phyloP scores from a whole-genome alignment of 2,329 filamentous ascomycete species.

The Aureobasidium musti region DNA sequence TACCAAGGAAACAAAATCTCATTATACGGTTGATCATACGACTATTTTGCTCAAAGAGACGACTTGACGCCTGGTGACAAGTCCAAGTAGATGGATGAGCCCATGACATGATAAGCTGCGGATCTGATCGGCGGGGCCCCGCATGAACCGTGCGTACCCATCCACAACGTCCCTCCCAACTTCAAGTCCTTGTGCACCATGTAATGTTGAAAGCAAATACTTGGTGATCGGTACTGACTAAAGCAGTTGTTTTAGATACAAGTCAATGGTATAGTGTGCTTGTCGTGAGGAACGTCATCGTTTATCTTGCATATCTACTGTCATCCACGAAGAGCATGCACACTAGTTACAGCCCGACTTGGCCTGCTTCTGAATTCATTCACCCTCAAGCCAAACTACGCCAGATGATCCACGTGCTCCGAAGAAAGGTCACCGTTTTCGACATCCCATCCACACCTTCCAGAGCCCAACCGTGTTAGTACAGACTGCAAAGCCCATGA shows the following conservation, averaged over 20 bases:
- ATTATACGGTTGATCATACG: constrained; percentile 9
- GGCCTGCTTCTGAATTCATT: constrained; percentile 14
- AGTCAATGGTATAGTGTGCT: not conserved
- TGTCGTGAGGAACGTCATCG: constrained; percentile 15
- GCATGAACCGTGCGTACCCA: not conserved
- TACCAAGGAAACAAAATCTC: not conserved
- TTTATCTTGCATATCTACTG: constrained; percentile 19
- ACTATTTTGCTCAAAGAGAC: constrained; percentile 1
- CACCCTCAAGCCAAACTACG: not conserved
- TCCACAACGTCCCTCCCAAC: not conserved
- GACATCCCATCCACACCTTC: constrained; percentile 19
- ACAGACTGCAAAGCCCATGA: constrained; percentile 26
- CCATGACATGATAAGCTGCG: constrained; percentile 13
- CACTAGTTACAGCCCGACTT: not conserved
- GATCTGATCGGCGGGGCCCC: too few relatives aligned
- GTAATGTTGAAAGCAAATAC: too few relatives aligned
- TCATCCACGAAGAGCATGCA: not conserved
- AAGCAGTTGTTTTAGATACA: too few relatives aligned
- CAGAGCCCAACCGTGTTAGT: constrained; percentile 15
- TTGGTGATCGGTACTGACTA: too few relatives aligned
- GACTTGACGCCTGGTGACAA: not conserved
- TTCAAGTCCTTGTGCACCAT: too few relatives aligned
- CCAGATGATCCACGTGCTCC: constrained; percentile 23
- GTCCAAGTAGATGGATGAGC: not conserved
- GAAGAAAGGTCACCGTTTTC: constrained; percentile 17